These are phyloP conservation scores for Jamesozyma spencerorum DNA, from an alignment of 805 yeast genomes.

Conservation along the genomic window DNA sequence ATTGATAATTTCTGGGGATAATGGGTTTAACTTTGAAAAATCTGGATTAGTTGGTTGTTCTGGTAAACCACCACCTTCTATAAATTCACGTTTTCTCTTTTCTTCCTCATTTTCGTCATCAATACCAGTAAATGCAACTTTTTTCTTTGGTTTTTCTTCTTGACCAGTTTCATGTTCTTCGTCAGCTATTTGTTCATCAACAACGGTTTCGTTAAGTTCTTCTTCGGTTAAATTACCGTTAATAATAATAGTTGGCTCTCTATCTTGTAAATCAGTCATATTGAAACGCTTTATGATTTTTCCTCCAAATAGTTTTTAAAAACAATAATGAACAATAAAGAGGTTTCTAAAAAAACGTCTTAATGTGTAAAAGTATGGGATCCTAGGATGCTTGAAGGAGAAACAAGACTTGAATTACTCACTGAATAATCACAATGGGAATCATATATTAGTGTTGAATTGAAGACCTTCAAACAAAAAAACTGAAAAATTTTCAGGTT, in stretches of 20 bases:
- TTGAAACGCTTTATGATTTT: neutral
- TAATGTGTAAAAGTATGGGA: too few species aligned
- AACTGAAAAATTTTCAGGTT: slow-evolving; percentile 4
- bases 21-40: slow-evolving; percentile 69
- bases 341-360: too few species aligned
- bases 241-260: slow-evolving; percentile 76
- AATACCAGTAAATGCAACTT: slow-evolving; percentile 72
- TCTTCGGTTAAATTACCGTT: slow-evolving; percentile 46
- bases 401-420: too few species aligned
- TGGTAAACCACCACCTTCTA: slow-evolving; percentile 97
- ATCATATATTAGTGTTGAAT: too few species aligned
- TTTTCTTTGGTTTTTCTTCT: slow-evolving; percentile 45
- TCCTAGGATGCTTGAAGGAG: too few species aligned
- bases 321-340: neutral
- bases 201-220: slow-evolving; percentile 27
- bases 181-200: slow-evolving; percentile 33
- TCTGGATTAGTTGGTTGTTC: slow-evolving; percentile 91
- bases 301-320: too few species aligned
- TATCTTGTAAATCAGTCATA: slow-evolving; percentile 77
- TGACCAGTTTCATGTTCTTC: slow-evolving; percentile 31
- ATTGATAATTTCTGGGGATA: slow-evolving; percentile 89
- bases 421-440: too few species aligned
- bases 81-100: slow-evolving; percentile 72
- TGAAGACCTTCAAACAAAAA: too few species aligned
- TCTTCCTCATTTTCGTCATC: slow-evolving; percentile 68